Percentiles rank a stretch among this genome's conserved stretches.
These are phyloP conservation scores for Sporisorium exsertum DNA, from an alignment of 1,284 basidiomycete species.

Conservation along the genomic window DNA sequence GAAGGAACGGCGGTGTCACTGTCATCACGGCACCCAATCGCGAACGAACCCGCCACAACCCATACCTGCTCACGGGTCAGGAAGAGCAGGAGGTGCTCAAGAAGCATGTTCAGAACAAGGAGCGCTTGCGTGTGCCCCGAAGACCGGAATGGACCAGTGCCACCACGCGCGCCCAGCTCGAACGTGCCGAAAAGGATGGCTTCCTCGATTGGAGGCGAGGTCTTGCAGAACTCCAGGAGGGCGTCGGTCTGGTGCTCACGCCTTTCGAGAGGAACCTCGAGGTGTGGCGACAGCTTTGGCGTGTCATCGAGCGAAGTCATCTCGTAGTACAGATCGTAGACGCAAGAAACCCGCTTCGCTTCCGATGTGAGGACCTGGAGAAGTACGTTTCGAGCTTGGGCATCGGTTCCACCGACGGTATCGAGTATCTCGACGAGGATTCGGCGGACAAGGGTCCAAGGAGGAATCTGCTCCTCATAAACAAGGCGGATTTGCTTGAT, in stretches of 20 bases:
- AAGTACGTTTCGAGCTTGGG: constrained; percentile 62
- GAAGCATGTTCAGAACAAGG: constrained; percentile 63
- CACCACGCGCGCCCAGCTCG: constrained; percentile 66
- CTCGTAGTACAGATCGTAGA: constrained; percentile 69
- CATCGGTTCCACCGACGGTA: constrained; percentile 89
- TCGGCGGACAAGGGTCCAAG: constrained; percentile 77
- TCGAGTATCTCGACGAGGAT: constrained; percentile 83
- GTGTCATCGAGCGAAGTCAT: constrained; percentile 67
- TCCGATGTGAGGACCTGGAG: constrained; percentile 69
- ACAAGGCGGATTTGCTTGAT: constrained; percentile 95
- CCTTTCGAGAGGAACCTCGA: constrained; percentile 69
- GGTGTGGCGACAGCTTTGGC: constrained; percentile 69
- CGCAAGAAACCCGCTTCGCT: constrained; percentile 67
- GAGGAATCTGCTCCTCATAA: constrained; percentile 86
- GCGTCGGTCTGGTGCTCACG: constrained; percentile 67
- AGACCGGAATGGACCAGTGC: constrained; percentile 62
- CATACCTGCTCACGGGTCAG: constrained; percentile 84
- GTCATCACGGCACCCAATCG: constrained; percentile 78
- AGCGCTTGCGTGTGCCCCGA: constrained; percentile 63
- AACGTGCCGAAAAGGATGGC: constrained; percentile 64
- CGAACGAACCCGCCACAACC: constrained; percentile 74
- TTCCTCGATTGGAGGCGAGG: constrained; percentile 68
- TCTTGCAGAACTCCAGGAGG: constrained; percentile 67
- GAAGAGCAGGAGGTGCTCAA: constrained; percentile 78
- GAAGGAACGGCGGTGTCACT: constrained; percentile 81